A percentile compares a stretch with the other conserved stretches of the same genome.
phyloP scores from a whole-genome alignment of 495 filamentous ascomycete genomes.

The Hypoxylon rickii region DNA sequence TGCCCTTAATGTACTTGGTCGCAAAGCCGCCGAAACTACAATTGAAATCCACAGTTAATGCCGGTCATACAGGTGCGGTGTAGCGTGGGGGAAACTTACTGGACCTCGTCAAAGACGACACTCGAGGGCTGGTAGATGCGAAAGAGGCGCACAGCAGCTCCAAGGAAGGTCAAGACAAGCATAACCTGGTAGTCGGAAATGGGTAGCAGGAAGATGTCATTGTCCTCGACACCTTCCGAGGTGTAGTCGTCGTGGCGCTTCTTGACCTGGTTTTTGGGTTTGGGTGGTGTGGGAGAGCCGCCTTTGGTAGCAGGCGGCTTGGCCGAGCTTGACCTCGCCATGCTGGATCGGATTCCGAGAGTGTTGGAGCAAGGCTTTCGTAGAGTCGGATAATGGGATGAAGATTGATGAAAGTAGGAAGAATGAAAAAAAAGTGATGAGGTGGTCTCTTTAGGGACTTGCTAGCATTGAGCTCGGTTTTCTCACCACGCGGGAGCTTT shows the following conservation, averaged over 20 bases:
- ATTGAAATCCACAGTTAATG: not conserved
- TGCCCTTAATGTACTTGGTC: slow-evolving; percentile 97
- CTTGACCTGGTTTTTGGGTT: slow-evolving; percentile 39
- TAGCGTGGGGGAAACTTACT: slow-evolving; percentile 58
- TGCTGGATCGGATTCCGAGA: slow-evolving; percentile 32
- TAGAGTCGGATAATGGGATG: not conserved
- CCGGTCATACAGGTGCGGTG: slow-evolving; percentile 25
- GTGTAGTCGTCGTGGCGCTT: slow-evolving; percentile 60
- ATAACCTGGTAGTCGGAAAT: slow-evolving; percentile 80
- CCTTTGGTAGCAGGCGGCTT: slow-evolving; percentile 46
- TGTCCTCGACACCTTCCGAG: slow-evolving; percentile 68
- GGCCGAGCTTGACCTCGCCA: slow-evolving; percentile 48
- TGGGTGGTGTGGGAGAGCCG: slow-evolving; percentile 28
- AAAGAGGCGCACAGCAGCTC: slow-evolving; percentile 83
- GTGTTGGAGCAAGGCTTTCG: too few species aligned
- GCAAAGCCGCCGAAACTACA: slow-evolving; percentile 94
- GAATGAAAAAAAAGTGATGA: slow-evolving; percentile 22
- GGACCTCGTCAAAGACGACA: slow-evolving; percentile 98
- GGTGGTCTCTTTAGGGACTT: slow-evolving; percentile 22
- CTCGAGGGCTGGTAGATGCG: slow-evolving; percentile 94
- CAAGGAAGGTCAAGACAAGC: slow-evolving; percentile 71
- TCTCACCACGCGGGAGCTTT: slow-evolving; percentile 3
- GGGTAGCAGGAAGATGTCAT: slow-evolving; percentile 76
- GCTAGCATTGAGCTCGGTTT: slow-evolving; percentile 2
- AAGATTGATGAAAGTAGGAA: slow-evolving; percentile 4